These are phyloP conservation scores for Narthecium ossifragum DNA, from an alignment of 106 monocot genomes.

Conservation along the genomic window DNA sequence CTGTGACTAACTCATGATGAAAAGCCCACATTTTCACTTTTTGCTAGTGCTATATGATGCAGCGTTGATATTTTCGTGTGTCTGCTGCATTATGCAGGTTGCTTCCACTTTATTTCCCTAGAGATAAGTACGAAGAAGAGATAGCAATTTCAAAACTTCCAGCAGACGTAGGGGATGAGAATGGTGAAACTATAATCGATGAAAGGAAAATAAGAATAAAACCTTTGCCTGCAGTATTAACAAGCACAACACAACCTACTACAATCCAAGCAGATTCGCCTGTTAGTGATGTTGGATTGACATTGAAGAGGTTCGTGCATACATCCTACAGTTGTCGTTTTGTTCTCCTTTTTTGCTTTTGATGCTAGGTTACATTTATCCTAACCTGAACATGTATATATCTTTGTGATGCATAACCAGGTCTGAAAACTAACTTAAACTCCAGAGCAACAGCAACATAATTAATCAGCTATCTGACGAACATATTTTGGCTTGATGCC, in stretches of 20 bases:
- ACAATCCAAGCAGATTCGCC: slow-evolving; percentile 40
- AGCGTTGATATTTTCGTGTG: background rate
- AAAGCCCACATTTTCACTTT: too few species aligned
- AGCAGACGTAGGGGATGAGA: slow-evolving; percentile 99
- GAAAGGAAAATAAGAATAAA: slow-evolving; percentile 98
- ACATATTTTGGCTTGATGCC: too few species aligned
- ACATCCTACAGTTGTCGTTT: too few species aligned
- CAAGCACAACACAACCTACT: slow-evolving; percentile 9
- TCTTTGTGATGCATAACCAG: too few species aligned
- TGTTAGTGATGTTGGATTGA: slow-evolving; percentile 57
- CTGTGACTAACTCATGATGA: too few species aligned
- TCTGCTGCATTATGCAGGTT: slow-evolving; percentile 46
- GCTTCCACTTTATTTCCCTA: slow-evolving; percentile 96
- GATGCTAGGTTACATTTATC: too few species aligned
- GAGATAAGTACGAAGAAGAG: slow-evolving; percentile 98
- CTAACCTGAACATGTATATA: too few species aligned
- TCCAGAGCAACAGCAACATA: too few species aligned
- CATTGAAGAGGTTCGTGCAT: slow-evolving; percentile 42
- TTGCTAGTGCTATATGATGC: background rate
- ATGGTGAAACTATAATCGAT: slow-evolving; percentile 95
- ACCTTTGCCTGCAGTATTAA: slow-evolving; percentile 62
- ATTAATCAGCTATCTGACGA: too few species aligned
- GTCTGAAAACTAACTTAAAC: too few species aligned
- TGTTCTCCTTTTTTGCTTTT: too few species aligned
- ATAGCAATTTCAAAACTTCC: slow-evolving; percentile 92